These are phyloP conservation scores for Aspergillus asperescens DNA, from an alignment of 495 filamentous ascomycete species.

Conservation along the genomic window DNA sequence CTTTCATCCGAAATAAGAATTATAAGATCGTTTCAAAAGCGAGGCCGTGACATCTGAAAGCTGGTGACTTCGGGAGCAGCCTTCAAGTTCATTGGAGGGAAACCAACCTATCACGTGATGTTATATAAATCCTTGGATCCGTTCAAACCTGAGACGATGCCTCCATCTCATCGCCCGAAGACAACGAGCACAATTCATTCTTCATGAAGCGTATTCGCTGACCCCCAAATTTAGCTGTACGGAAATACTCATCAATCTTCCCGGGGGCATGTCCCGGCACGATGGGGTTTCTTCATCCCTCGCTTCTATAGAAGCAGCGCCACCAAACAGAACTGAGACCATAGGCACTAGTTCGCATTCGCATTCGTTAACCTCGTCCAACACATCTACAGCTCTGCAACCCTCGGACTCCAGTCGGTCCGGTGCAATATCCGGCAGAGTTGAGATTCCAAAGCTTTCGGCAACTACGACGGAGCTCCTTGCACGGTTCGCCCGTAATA, in stretches of 20 bases:
- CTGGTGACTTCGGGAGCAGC: background rate
- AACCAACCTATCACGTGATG: background rate
- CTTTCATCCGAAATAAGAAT: no score
- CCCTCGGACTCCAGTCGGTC: conserved; percentile 11
- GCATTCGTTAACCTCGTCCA: conserved; percentile 13
- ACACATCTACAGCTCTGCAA: background rate
- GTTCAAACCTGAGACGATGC: conserved; percentile 6
- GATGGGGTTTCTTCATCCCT: conserved; percentile 22
- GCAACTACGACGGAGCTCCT: conserved; percentile 25
- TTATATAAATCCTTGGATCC: conserved; percentile 30
- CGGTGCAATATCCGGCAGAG: conserved; percentile 12
- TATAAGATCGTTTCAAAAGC: background rate
- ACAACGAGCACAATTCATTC: background rate
- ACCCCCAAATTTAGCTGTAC: background rate
- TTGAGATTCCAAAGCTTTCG: conserved; percentile 23
- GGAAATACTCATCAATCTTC: background rate
- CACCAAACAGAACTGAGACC: conserved; percentile 14
- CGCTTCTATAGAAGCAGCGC: conserved; percentile 26
- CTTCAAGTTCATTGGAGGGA: background rate
- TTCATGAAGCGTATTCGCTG: background rate
- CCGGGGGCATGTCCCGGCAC: conserved; percentile 27
- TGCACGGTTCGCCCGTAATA: conserved; percentile 19
- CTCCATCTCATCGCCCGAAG: background rate
- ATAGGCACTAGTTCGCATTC: conserved; percentile 10
- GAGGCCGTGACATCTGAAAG: background rate